Evolutionary conservation across 2,329 filamentous ascomycete species (phyloP).

Genomic region (Chrysoporthe austroafricana): DNA sequence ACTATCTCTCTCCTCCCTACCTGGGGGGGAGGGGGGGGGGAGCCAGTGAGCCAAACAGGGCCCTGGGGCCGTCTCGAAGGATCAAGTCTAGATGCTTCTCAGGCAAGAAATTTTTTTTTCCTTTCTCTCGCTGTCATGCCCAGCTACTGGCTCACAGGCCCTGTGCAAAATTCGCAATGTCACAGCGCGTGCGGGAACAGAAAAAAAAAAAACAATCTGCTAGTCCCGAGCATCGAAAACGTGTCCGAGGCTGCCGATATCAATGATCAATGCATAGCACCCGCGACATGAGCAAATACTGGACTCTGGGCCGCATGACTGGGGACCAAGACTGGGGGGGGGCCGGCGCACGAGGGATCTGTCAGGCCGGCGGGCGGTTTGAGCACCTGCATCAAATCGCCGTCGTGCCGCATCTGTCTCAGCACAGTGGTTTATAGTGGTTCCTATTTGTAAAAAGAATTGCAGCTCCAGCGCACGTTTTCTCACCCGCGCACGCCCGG

Average conservation of each 20-base stretch:
- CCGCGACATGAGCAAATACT: background rate
- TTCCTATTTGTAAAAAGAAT: constrained; percentile 5
- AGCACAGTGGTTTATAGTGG: constrained; percentile 5
- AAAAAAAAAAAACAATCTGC: constrained; percentile 1
- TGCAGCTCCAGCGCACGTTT: background rate
- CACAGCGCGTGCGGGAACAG: background rate
- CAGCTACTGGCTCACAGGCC: background rate
- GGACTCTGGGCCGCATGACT: background rate
- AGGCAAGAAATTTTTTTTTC: background rate
- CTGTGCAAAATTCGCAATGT: background rate
- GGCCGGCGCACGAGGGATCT: background rate
- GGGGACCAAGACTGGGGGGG: background rate
- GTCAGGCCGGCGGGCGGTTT: background rate
- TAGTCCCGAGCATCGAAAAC: background rate
- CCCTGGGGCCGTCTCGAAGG: constrained; percentile 6
- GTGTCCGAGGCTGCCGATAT: constrained; percentile 10
- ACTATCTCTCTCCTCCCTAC: background rate
- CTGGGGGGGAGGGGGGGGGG: background rate
- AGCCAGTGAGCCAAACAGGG: background rate
- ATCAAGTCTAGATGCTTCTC: constrained; percentile 16
- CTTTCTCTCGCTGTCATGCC: background rate
- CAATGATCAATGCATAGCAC: background rate
- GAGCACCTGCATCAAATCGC: background rate
- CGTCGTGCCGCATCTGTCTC: constrained; percentile 4
- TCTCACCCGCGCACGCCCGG: background rate